Conservation (phyloP, 169 alveolate species). For the Fabrea salina region DNA sequence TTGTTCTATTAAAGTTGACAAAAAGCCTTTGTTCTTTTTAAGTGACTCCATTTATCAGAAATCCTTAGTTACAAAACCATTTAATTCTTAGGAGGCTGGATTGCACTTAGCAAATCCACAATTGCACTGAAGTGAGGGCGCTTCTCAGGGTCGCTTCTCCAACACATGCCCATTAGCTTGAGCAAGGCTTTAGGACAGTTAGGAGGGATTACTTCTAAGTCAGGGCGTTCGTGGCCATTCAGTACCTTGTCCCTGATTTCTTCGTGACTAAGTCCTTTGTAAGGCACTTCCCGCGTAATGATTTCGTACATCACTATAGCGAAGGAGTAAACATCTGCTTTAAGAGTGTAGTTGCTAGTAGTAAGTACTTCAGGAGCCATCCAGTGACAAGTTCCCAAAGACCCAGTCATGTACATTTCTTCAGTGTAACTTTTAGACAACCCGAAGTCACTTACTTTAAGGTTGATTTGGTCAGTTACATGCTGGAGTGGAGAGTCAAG, state of each 20-base stretch:
- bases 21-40: too few species aligned
- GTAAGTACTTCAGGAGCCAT: slow-evolving; percentile 88
- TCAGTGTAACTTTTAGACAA: slow-evolving; percentile 35
- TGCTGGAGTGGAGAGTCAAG: slow-evolving; percentile 45
- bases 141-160: slow-evolving; percentile 71
- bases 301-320: slow-evolving; percentile 84
- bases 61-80: too few species aligned
- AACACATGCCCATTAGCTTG: slow-evolving; percentile 59
- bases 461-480: slow-evolving; percentile 42
- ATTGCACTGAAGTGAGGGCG: slow-evolving; percentile 67
- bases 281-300: slow-evolving; percentile 79
- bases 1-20: too few species aligned
- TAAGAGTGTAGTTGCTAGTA: slow-evolving; percentile 59
- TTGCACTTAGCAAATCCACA: slow-evolving; percentile 13
- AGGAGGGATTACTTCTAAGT: slow-evolving; percentile 38
- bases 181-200: slow-evolving; percentile 60
- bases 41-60: too few species aligned
- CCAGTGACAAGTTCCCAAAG: slow-evolving; percentile 86
- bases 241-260: slow-evolving; percentile 37
- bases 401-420: slow-evolving; percentile 48
- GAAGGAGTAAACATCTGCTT: slow-evolving; percentile 85
- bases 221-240: slow-evolving; percentile 55
- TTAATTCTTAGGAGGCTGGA: not conserved
- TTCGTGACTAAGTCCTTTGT: slow-evolving; percentile 16
- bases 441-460: slow-evolving; percentile 73